Base-by-base conservation (phyloP, 306 rosid species). In the Cucurbita maxima region DNA sequence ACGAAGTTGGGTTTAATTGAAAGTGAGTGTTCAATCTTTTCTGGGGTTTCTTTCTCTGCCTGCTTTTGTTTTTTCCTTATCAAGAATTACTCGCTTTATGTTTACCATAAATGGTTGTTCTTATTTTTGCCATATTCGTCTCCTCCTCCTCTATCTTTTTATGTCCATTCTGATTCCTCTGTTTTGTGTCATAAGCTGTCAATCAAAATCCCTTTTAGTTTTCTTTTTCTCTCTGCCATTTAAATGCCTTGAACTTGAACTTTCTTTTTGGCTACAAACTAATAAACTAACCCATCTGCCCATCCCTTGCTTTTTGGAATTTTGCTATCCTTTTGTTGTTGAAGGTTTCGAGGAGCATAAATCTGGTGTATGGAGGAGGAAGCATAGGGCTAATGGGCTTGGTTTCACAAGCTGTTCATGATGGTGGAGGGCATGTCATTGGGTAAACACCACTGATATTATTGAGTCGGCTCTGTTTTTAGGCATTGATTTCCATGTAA, bases 381-480 rank as follows among this genome's bases (percentile, higher is more conserved):
- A 88, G 89, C 86, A 86, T 88, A 73, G 94, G 94, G 11, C 82
- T 88, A 50, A 88, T 88, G 94, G 94, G 94, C 72, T 80, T 88
- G 82, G 87, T 88, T 76, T 88, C 94, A 25, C 94, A 88, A 86
- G 94, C 94, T 56, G 94, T 88, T 84, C 94, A 88, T 86, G 82
- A 84, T 72, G 94, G 94, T 52, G 94, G 90, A 66, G 81, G 90
- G 18, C 94, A 88, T 83, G 90, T 88, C 60, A 86, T 88, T 57
- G 94, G 94, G 94, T 86, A 83, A 47, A 10, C 22, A 6, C 47
- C 9, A 63, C 47, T 22, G 76, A 76, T 79, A 58, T 62, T 58
- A 82, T 64, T 85, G 73, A 80, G 59, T 73, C 55, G 67, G 41
- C 74, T 76, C 71, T 76, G 71, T 76, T 81, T 64, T 77, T 80